Evolutionary conservation across 1,139 yeast species (phyloP), one percentile per base, ranked within the genome.

Genomic region (Taiozyma sp.): DNA sequence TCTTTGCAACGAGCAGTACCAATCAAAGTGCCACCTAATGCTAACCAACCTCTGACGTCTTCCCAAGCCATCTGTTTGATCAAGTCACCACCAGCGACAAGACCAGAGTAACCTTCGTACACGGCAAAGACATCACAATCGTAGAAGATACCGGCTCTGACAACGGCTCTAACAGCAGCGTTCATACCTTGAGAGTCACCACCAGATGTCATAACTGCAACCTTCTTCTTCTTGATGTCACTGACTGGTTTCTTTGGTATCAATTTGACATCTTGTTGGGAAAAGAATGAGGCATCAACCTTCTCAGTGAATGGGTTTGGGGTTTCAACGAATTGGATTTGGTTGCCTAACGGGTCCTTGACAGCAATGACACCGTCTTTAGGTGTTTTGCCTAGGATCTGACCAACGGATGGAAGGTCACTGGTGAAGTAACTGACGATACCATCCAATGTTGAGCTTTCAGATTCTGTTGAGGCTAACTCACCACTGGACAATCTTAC

Each of bases 121-220:
- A 87, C 76, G 4, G 87, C 91, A 65, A 74, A 87, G 2, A 86
- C 87, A 59, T 83, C 86, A 65, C 92, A 85, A 13, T 84, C 88
- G 55, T 79, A 73, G 69, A 74, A 82, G 57, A 87, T 83, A 50
- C 88, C 87, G 0, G 92, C 81, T 60, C 95, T 73, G 9, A 86
- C 87, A 49, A 87, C 89, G 2, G 93, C 92, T 58, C 93, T 75
- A 10, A 87, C 93, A 29, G 83, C 85, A 8, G 93, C 89, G 65
- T 84, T 84, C 95, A 87, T 87, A 61, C 95, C 95, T 22, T 89
- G 93, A 46, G 93, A 86, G 66, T 87, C 95, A 64, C 95, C 95
- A 57, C 95, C 95, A 1, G 92, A 84, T 3, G 95, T 87, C 93
- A 87, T 87, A 24, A 87, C 89, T 1, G 88, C 95, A 53, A 87